Evolutionary conservation across 75 land plant species (phyloP), one percentile per base, ranked within the genome.

Genomic region (Pinus albicaulis): DNA sequence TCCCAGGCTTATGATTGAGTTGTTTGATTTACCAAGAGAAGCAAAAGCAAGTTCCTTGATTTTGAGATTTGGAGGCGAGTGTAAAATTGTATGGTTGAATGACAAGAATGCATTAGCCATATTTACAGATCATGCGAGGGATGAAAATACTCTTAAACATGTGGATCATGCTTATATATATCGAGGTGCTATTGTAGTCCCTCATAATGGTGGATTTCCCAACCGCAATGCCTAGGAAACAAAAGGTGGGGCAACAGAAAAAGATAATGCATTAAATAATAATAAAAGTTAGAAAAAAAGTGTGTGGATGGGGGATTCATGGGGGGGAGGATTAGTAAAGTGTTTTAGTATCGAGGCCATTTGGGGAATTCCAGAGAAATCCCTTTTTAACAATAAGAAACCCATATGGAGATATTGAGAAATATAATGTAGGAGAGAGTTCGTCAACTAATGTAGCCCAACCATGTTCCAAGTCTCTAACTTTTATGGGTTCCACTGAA

Each of bases 21-120:
- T 98, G 31, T 77, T 91, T 28, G 98, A 98, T 76, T 77, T 98
- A 71, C 99, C 99, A 0, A 79, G 95, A 62, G 99, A 98, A 31
- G 86, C 93, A 11, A 94, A 92, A 75, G 84, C 92, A 0, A 98
- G 98, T 71, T 88, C 89, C 23, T 68, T 98, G 78, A 92, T 98
- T 1, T 76, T 98, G 73, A 86, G 99, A 70, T 98, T 98, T 82
- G 99, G 95, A 41, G 98, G 99, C 14, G 99, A 98, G 74, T 95
- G 98, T 63, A 93, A 95, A 73, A 86, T 98, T 20, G 92, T 89
- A 15, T 98, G 99, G 99, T 71, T 98, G 86, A 98, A 95, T 83
- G 99, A 95, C 76, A 92, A 85, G 86, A 98, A 98, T 82, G 98
- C 95, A 41, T 60, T 98, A 26, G 91, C 98, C 66, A 93, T 98